Base-by-base conservation (phyloP, 192 early-diverging fungal genomes). In the Radiomyces spectabilis region DNA sequence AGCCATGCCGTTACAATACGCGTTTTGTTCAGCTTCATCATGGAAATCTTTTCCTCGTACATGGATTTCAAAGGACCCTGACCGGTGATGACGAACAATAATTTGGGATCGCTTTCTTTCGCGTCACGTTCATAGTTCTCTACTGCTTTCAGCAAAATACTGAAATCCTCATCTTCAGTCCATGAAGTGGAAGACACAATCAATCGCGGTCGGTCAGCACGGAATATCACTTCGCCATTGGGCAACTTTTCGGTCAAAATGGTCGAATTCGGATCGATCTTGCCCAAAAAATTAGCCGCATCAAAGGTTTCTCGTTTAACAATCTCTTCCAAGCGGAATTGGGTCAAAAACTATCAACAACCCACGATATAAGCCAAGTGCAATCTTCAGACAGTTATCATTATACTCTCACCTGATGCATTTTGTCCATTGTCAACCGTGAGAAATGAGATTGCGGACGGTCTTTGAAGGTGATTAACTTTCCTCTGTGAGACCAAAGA, bases 81-180 rank as follows among this genome's bases (percentile, higher is more conserved):
- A 22, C 95, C 95, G 5, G 95, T 97, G 31, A 98, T 93, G 5
- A 97, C 74, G 66, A 96, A 80, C 33, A 83, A 60, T 25, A 98
- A 53, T 22, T 69, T 62, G 25, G 85, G 87, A 55, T 52, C 10
- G 26, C 37, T n/a, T 27, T 46, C 51, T 57, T 59, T 35, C 1
- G 64, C 41, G 6, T 54, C 55, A 13, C 58, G 47, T 30, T 88
- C 84, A 49, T 85, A 86, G 31, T 60, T 53, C 37, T 70, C 53
- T 25, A 79, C 68, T 1, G 89, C 92, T 2, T 81, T 69, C 19
- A 95, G 61, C 35, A 98, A 65, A 3, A 95, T 53, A 9, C 73
- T 76, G 71, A 98, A 96, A 63, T 98, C 95, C 57, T 98, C 95
- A 64, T 98, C 95, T 43, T 84, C 85, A 15, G 95, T 98, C 94